Conservation (phyloP, 305 asterid genomes). For the Solanum chacoense region DNA sequence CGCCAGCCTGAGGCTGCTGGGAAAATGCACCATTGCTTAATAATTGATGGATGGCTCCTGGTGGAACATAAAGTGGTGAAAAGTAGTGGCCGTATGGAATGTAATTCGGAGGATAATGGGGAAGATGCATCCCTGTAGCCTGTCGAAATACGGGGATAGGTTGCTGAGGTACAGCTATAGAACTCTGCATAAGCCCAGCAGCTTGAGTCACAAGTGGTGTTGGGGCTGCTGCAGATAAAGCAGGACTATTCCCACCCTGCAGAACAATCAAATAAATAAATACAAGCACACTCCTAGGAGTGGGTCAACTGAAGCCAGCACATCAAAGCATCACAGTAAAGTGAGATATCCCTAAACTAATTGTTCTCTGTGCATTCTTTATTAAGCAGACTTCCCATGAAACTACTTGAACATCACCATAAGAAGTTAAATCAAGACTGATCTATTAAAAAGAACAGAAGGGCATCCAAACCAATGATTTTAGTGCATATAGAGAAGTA, state of each 20-base stretch:
- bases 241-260: slow-evolving; percentile 63
- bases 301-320: neutral
- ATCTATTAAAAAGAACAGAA: neutral
- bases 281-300: neutral
- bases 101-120: slow-evolving; percentile 79
- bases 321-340: neutral
- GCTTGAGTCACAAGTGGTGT: slow-evolving; percentile 66
- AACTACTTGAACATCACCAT: neutral
- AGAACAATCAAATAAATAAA: slow-evolving; percentile 19
- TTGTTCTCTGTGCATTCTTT: neutral
- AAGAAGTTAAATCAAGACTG: neutral
- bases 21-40: slow-evolving; percentile 69
- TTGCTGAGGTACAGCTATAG: slow-evolving; percentile 56
- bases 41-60: slow-evolving; percentile 71
- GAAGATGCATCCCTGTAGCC: slow-evolving; percentile 72
- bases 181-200: slow-evolving; percentile 65
- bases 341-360: neutral
- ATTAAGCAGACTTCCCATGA: neutral
- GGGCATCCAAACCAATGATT: neutral
- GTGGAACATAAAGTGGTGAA: slow-evolving; percentile 67
- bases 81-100: slow-evolving; percentile 73
- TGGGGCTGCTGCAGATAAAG: slow-evolving; percentile 59
- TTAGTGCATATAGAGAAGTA: neutral
- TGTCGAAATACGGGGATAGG: slow-evolving; percentile 72
- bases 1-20: slow-evolving; percentile 79